Conservation (phyloP, 768 basidiomycete genomes). For the Macrolepiota dolichaula region DNA sequence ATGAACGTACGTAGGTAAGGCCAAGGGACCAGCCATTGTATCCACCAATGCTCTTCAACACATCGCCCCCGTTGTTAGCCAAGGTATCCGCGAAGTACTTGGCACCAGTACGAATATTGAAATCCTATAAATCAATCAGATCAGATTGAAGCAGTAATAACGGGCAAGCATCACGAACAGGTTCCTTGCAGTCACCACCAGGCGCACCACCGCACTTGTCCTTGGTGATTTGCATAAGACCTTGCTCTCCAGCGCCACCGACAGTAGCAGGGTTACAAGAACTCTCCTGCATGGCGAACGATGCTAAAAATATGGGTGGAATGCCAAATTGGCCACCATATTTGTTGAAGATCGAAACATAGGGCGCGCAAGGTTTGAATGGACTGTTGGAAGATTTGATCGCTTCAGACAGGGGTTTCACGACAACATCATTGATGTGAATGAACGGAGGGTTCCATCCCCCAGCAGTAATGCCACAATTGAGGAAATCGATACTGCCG, state of each 20-base stretch:
- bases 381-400: conserved; percentile 46
- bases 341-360: conserved; percentile 53
- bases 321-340: conserved; percentile 48
- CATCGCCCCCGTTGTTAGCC: conserved; percentile 42
- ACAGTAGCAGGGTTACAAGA: conserved; percentile 61
- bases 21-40: conserved; percentile 73
- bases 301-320: conserved; percentile 75
- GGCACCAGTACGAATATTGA: conserved; percentile 69
- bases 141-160: not conserved
- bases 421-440: conserved; percentile 45
- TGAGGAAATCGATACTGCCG: conserved; percentile 71
- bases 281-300: conserved; percentile 87
- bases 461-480: conserved; percentile 67
- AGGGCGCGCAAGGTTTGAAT: conserved; percentile 57
- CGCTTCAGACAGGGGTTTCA: conserved; percentile 43
- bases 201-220: conserved; percentile 72
- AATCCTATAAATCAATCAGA: conserved; percentile 41
- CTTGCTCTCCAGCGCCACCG: conserved; percentile 81
- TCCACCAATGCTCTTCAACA: conserved; percentile 57
- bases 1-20: conserved; percentile 51
- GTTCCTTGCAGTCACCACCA: conserved; percentile 41
- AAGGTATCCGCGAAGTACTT: conserved; percentile 55
- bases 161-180: conserved; percentile 28
- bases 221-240: conserved; percentile 79
- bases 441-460: conserved; percentile 78